Conservation (phyloP, 768 basidiomycete species). For the Lactarius trivialis region DNA sequence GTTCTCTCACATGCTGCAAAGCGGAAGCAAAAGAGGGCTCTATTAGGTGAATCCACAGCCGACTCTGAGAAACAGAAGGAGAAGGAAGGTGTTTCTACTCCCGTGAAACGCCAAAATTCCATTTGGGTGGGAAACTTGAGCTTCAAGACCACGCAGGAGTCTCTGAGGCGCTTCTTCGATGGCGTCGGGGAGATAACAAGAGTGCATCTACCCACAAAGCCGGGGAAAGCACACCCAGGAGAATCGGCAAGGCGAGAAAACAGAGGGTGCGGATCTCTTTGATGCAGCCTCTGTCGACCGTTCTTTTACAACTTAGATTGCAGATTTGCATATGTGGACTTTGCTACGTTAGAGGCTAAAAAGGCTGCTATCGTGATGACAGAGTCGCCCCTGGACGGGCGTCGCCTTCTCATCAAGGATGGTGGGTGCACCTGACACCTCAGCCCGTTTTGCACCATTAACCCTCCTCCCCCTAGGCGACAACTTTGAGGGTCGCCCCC, state of each 20-base stretch:
- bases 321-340: slow-evolving; percentile 97
- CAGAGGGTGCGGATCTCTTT: slow-evolving; percentile 46
- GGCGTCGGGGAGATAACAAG: slow-evolving; percentile 69
- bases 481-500: slow-evolving; percentile 66
- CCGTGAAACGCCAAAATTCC: slow-evolving; percentile 67
- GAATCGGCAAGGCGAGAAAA: slow-evolving; percentile 53
- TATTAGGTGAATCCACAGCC: slow-evolving; percentile 30
- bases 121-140: slow-evolving; percentile 95
- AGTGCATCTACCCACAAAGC: slow-evolving; percentile 81
- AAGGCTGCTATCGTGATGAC: slow-evolving; percentile 68
- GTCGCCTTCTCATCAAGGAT: slow-evolving; percentile 89
- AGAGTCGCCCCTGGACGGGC: slow-evolving; percentile 76
- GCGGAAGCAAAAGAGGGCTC: slow-evolving; percentile 52
- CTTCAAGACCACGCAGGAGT: slow-evolving; percentile 76
- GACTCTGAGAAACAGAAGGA: slow-evolving; percentile 35
- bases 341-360: slow-evolving; percentile 71
- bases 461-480: slow-evolving; percentile 42
- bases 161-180: slow-evolving; percentile 66
- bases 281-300: slow-evolving; percentile 18
- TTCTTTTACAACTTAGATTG: neutral
- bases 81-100: slow-evolving; percentile 16
- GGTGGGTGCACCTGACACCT: slow-evolving; percentile 40
- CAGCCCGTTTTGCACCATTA: neutral
- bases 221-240: slow-evolving; percentile 34
- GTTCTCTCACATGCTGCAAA: slow-evolving; percentile 73